Conservation (phyloP, 257 asterid species). For the Nicotiana benthamiana region DNA sequence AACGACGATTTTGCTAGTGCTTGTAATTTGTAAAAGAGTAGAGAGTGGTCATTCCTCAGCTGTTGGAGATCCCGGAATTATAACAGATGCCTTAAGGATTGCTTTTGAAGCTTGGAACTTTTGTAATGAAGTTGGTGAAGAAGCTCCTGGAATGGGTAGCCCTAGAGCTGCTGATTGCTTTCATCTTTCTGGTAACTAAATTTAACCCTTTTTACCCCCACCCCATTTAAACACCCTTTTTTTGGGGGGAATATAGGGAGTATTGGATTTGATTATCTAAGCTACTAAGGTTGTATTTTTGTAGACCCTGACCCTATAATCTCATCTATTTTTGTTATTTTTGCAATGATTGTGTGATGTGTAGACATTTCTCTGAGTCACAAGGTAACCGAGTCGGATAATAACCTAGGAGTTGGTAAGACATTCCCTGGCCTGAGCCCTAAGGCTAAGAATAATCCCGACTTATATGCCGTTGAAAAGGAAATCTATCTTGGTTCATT, state of each 20-base stretch:
- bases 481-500: conserved; percentile 54
- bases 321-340: background rate
- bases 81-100: background rate
- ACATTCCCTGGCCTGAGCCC: conserved; percentile 39
- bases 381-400: conserved; percentile 43
- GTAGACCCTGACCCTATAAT: background rate
- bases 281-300: background rate
- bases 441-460: conserved; percentile 33
- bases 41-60: background rate
- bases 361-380: conserved; percentile 25
- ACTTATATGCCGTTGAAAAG: conserved; percentile 57
- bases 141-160: conserved; percentile 7
- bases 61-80: conserved; percentile 8
- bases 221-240: too few relatives aligned
- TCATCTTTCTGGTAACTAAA: background rate
- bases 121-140: conserved; percentile 15
- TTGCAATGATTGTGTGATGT: background rate
- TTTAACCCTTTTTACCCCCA: too few relatives aligned
- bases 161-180: conserved; percentile 15
- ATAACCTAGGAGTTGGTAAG: conserved; percentile 47
- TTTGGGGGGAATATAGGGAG: too few relatives aligned
- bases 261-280: background rate
- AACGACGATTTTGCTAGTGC: background rate
- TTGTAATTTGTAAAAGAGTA: background rate
- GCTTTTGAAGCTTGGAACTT: conserved; percentile 15